Conservation (phyloP, 306 rosid species). For the Vigna radiata region DNA sequence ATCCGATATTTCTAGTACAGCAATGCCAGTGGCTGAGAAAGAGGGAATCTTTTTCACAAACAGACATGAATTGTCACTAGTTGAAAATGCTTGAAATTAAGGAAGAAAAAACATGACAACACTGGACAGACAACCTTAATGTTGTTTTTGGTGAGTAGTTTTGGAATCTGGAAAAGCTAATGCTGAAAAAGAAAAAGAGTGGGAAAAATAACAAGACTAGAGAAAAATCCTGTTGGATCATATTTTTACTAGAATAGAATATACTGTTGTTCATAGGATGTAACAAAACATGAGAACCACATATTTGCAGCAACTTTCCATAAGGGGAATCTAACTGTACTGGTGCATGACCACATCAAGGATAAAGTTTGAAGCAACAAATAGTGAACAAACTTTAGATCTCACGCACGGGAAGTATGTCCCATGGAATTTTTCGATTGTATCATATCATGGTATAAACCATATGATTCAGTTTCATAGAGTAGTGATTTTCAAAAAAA, state of each 20-base stretch:
- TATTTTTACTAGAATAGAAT: constrained; percentile 3
- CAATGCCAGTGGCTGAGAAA: neutral
- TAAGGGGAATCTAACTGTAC: constrained; percentile 75
- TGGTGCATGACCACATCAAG: constrained; percentile 63
- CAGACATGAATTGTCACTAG: neutral
- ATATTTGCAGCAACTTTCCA: constrained; percentile 60
- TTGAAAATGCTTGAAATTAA: neutral
- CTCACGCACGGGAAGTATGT: constrained; percentile 58
- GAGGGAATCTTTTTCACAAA: constrained; percentile 1
- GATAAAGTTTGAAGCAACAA: constrained; percentile 58
- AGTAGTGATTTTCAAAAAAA: constrained; percentile 39
- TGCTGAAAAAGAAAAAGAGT: neutral
- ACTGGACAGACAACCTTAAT: neutral
- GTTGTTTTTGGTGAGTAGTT: neutral
- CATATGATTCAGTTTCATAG: neutral
- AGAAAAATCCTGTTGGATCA: constrained; percentile 30
- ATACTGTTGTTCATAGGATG: neutral
- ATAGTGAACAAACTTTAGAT: constrained; percentile 69
- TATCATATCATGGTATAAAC: neutral
- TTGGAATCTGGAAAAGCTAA: constrained; percentile 1
- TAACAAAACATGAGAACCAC: constrained; percentile 28
- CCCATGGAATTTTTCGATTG: neutral
- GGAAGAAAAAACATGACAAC: neutral
- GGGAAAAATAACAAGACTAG: neutral
- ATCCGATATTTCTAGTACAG: neutral